Conservation (phyloP, 441 rosid species). For the Populus hybrid region DNA sequence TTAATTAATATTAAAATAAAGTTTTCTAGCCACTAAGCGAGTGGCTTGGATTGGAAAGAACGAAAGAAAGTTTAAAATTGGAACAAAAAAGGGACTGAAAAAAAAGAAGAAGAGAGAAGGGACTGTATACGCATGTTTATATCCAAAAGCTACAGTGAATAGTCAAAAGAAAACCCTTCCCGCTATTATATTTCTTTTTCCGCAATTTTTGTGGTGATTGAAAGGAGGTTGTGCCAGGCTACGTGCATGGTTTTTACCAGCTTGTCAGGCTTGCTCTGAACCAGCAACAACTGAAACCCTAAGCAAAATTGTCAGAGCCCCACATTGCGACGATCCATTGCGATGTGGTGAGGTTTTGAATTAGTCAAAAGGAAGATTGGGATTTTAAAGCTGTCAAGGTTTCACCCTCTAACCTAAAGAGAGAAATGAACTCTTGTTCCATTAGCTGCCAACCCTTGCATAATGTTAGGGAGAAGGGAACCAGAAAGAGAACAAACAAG, state of each 20-base stretch:
- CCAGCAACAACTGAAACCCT: slow-evolving; percentile 20
- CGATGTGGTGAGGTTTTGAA: slow-evolving; percentile 29
- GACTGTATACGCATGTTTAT: neutral
- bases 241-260: slow-evolving; percentile 26
- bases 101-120: neutral
- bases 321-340: slow-evolving; percentile 28
- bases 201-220: neutral
- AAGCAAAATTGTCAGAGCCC: slow-evolving; percentile 14
- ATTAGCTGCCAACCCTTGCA: slow-evolving; percentile 24
- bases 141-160: neutral
- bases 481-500: slow-evolving; percentile 56
- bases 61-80: neutral
- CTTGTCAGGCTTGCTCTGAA: neutral
- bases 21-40: too few species aligned
- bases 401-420: neutral
- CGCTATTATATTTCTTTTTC: neutral
- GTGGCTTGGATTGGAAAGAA: too few species aligned
- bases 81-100: neutral
- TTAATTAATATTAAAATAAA: too few species aligned
- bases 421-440: slow-evolving; percentile 19
- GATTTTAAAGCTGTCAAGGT: slow-evolving; percentile 34
- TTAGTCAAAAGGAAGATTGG: slow-evolving; percentile 25
- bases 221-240: slow-evolving; percentile 8
- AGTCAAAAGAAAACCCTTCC: neutral
- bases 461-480: slow-evolving; percentile 65